Base-by-base conservation (phyloP, 352 stramenopile species). In the Phytopythium aichiense region DNA sequence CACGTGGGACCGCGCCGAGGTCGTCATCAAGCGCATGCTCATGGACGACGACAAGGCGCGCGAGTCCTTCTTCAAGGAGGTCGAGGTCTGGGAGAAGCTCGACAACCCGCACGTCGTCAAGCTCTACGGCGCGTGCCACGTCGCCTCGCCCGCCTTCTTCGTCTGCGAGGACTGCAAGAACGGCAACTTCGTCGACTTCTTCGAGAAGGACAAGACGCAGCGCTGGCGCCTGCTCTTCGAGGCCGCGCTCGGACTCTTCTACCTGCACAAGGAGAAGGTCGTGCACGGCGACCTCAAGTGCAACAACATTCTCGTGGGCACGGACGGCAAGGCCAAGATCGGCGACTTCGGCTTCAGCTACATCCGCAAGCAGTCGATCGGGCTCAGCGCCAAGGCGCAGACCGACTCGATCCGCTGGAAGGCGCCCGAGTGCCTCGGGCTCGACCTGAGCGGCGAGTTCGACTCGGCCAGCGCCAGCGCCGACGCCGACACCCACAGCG, bases 111-210 rank as follows among this genome's bases (percentile, higher is more conserved):
- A 62, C 31, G 37, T 62, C 2, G 22, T 83, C 6, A 61, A 73
- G 35, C 56, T 87, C 35, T 81, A 75, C 53, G 77, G 77, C 5
- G 77, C 72, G n/a, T 82, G 71, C 22, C 77, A 87, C 46, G 71
- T 87, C 61, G 67, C 2, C 67, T 67, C 4, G 61, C 67, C 69
- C 4, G 61, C 68, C 0, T 74, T 74, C 42, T 71, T 84, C 15
- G 71, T 81, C 28, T 71, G 66, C 48, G 75, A 81, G 56, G 69
- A 71, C 28, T 71, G 65, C 2, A 63, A 57, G 5, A 42, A 71
- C 15, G 61, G 64, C 4, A 73, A 71, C 48, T 61, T 84, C 16
- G 58, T 63, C 20, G 46, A 69, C 11, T 70, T 71, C 46, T 50
- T 61, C 20, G 22, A 71, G 7, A 4, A 60, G 0, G 52, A 69